Evolutionary conservation across 768 basidiomycete genomes (phyloP).

Genomic region (Collybia sordida): DNA sequence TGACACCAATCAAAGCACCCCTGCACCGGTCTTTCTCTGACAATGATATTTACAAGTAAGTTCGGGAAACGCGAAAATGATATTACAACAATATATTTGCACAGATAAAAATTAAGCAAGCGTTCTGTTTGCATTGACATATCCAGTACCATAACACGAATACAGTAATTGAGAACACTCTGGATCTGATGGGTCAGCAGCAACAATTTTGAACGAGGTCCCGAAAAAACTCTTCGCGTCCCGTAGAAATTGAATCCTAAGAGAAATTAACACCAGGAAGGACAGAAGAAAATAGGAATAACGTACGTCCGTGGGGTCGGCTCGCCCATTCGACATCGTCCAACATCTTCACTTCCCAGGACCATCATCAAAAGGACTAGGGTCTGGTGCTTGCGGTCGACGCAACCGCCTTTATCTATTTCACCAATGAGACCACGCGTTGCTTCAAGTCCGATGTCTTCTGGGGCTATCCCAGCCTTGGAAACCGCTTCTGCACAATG

Average conservation of each 20-base stretch:
- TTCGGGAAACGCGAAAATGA: too few species aligned
- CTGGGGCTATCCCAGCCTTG: constrained; percentile 80
- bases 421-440: constrained; percentile 78
- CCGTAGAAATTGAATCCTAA: constrained; percentile 87
- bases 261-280: constrained; percentile 7
- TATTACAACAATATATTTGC: background rate
- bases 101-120: constrained; percentile 38
- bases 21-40: too few species aligned
- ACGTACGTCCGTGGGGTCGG: constrained; percentile 81
- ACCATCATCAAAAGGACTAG: constrained; percentile 89
- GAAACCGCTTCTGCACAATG: constrained; percentile 89
- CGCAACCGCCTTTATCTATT: constrained; percentile 81
- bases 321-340: constrained; percentile 82
- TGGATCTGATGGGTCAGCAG: constrained; percentile 52
- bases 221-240: constrained; percentile 85
- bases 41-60: too few species aligned
- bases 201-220: constrained; percentile 88
- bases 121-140: constrained; percentile 83
- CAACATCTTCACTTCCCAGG: constrained; percentile 96
- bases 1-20: too few species aligned
- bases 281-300: background rate
- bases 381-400: constrained; percentile 87
- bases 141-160: constrained; percentile 92
- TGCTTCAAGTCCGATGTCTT: constrained; percentile 87
- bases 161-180: constrained; percentile 66